A percentile compares a stretch with the other conserved stretches of the same genome.
Evolutionary conservation across 495 filamentous ascomycete species (phyloP).

Genomic region (Penicillium nucicola): DNA sequence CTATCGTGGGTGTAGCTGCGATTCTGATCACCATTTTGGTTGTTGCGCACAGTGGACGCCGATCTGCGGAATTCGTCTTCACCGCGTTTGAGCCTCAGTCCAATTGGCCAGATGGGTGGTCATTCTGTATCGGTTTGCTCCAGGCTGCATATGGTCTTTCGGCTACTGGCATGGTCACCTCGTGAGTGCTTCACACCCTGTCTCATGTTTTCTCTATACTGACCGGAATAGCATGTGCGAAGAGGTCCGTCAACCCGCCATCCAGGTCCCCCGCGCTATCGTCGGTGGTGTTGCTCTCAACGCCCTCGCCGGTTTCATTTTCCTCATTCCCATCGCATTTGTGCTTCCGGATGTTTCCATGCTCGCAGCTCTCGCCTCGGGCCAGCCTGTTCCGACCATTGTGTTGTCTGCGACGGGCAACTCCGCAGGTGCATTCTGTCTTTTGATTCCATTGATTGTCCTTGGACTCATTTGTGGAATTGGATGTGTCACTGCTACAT

Average conservation of each 20-base stretch:
- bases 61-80: slow-evolving; percentile 52
- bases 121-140: slow-evolving; percentile 53
- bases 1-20: slow-evolving; percentile 47
- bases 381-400: slow-evolving; percentile 27
- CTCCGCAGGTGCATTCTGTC: slow-evolving; percentile 54
- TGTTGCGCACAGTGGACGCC: slow-evolving; percentile 43
- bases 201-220: background rate
- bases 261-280: slow-evolving; percentile 62
- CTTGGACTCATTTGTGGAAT: slow-evolving; percentile 64
- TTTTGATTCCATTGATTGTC: slow-evolving; percentile 62
- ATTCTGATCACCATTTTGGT: slow-evolving; percentile 51
- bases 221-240: slow-evolving; percentile 43
- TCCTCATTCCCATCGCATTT: slow-evolving; percentile 56
- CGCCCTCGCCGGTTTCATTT: slow-evolving; percentile 57
- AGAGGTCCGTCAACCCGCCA: slow-evolving; percentile 61
- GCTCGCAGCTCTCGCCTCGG: slow-evolving; percentile 54
- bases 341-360: slow-evolving; percentile 52
- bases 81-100: slow-evolving; percentile 47
- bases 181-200: slow-evolving; percentile 4
- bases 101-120: slow-evolving; percentile 54
- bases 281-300: slow-evolving; percentile 58
- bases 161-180: slow-evolving; percentile 42
- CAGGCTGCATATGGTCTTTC: slow-evolving; percentile 53
- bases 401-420: slow-evolving; percentile 15
- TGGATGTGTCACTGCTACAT: slow-evolving; percentile 64